phyloP scores from a whole-genome alignment of 306 rosid species.

The Cicer yamashitae region DNA sequence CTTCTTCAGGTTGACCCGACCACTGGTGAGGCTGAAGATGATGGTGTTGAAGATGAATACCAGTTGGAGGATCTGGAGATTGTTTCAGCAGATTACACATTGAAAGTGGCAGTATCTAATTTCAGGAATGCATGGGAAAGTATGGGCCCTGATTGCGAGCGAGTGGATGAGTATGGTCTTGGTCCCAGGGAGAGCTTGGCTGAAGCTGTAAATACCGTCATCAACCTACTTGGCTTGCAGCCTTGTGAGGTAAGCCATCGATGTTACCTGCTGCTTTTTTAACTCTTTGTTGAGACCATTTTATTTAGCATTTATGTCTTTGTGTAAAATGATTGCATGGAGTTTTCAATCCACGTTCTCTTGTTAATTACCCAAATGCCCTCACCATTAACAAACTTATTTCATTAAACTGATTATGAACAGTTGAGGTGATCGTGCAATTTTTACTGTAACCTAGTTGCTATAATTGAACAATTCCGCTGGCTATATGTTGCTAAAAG shows the following conservation, averaged over 20 bases:
- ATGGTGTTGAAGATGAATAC: constrained; percentile 94
- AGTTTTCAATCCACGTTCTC: constrained; percentile 14
- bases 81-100: constrained; percentile 83
- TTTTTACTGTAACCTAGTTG: constrained; percentile 20
- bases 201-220: constrained; percentile 85
- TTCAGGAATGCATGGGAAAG: constrained; percentile 95
- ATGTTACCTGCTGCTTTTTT: constrained; percentile 20
- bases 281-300: constrained; percentile 18
- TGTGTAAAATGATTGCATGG: constrained; percentile 1
- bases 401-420: constrained; percentile 23
- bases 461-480: constrained; percentile 26
- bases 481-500: constrained; percentile 31
- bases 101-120: constrained; percentile 86
- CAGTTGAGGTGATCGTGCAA: constrained; percentile 30
- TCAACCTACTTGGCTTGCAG: constrained; percentile 92
- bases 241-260: constrained; percentile 83
- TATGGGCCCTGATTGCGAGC: constrained; percentile 80
- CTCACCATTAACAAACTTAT: not conserved
- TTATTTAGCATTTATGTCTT: not conserved
- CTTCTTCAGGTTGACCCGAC: constrained; percentile 73
- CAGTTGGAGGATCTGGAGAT: constrained; percentile 97
- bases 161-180: constrained; percentile 94
- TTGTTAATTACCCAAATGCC: not conserved
- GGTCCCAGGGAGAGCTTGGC: constrained; percentile 90
- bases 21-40: constrained; percentile 90